Base-by-base conservation (phyloP, 2,329 filamentous ascomycete genomes). In the Colletotrichum costaricense region DNA sequence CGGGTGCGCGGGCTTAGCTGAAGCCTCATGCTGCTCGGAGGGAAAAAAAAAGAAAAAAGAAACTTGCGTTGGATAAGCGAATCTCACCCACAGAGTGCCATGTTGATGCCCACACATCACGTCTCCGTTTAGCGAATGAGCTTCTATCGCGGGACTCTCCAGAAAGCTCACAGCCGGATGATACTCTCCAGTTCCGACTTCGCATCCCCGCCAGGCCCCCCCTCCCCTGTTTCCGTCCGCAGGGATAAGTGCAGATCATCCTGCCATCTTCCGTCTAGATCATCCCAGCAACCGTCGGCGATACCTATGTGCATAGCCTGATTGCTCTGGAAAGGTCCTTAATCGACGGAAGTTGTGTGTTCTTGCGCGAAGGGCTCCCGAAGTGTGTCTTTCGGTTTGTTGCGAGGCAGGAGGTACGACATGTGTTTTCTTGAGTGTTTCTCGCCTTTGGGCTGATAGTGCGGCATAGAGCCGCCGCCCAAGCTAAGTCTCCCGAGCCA, bases 191-290 rank as follows among this genome's bases (percentile, higher is more conserved):
- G 49, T 49, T 35, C 54, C 58, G 42, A 69, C 30, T 33, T 52
- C 54, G 57, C 58, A 46, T 69, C 33, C 33, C 33, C 24, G 38
- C 38, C 38, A 6, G 38, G 38, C 4, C 38, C 62, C 62, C 62
- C 46, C 24, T n/a, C 62, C 24, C 35, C 46, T 52, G 28, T 35
- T 54, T 55, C 66, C 59, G 54, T 59, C 42, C 55, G 58, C 65
- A 69, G 70, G 70, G 70, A 72, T 62, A 49, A 59, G 42, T 24
- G 59, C 24, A 72, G 58, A 72, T 72, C 70, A 59, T 35, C 42
- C 66, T 52, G 22, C 57, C 63, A 57, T 65, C 52, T n/a, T 38
- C 26, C 62, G 35, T 55, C 62, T 22, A 38, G 24, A 58, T 69
- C 58, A 35, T 54, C 54, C 58, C 24, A 46, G 42, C 14, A 54